Base-by-base conservation (phyloP, 306 rosid species). In the Rubus parviflorus region DNA sequence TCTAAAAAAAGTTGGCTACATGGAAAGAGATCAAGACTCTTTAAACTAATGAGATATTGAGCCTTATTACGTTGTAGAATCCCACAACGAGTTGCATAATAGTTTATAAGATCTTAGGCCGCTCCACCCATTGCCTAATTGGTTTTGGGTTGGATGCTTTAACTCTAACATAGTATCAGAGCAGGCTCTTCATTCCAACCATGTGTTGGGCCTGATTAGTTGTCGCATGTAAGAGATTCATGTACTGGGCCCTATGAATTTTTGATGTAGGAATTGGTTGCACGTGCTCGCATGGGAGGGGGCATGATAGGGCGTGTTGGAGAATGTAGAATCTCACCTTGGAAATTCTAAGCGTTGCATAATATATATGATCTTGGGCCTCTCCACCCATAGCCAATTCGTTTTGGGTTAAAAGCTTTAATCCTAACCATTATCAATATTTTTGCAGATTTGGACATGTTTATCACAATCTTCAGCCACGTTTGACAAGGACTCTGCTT, bases 381-480 rank as follows among this genome's bases (percentile, higher is more conserved):
- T 48, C 53, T 42, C 46, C 16, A 48, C 2, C 53, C 53, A 48
- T 48, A 48, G 25, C 68, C 3, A 63, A 0, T 37, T 30, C n/a
- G 1, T 25, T 63, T 35, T 12, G 8, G 20, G 38, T 63, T 63
- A 9, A 37, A 35, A 25, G 53, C 53, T 48, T 48, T 12, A 61
- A 1, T 14, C 14, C 45, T 63, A 63, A 63, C 46, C 20, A 67
- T 82, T 76, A 58, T 42, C 54, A 42, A 48, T 72, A 58, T 15
- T 64, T 63, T 46, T 79, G 70, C 90, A 95, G 98, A 89, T 92
- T 84, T 84, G 97, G 98, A 76, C 95, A 92, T 78, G 82, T 82
- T 76, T 95, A 92, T 88, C 88, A 89, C 82, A 89, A 90, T 80
- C 97, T 95, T 87, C 97, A 85, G 83, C 86, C 97, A 40, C 97